A percentile compares a stretch with the other conserved stretches of the same genome.
phyloP scores from a whole-genome alignment of 768 basidiomycete genomes.

The Sarcomyxa edulis region DNA sequence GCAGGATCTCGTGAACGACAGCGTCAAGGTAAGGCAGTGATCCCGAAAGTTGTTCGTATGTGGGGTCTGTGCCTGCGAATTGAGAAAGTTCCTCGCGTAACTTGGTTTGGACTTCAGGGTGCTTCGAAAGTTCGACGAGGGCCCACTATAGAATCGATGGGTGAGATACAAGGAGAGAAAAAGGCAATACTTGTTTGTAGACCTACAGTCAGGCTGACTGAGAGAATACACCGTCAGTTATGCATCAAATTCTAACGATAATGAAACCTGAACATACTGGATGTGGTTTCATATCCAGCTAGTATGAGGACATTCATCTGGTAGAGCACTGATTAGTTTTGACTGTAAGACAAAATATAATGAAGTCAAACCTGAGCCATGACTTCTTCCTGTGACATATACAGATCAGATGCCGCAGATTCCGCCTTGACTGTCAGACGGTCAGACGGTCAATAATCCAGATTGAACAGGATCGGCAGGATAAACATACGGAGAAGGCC shows the following conservation, averaged over 20 bases:
- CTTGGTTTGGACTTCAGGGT: conserved; percentile 38
- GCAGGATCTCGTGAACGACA: conserved; percentile 38
- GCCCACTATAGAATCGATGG: conserved; percentile 38
- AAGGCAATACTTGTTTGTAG: too few relatives aligned
- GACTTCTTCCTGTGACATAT: conserved; percentile 38
- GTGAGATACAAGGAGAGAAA: not conserved
- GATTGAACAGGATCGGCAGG: not conserved
- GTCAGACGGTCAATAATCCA: not conserved
- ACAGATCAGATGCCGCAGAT: too few relatives aligned
- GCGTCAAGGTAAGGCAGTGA: conserved; percentile 53
- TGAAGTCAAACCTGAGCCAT: conserved; percentile 25
- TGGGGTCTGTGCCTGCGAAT: conserved; percentile 41
- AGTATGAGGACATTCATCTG: conserved; percentile 29
- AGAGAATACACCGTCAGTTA: not conserved
- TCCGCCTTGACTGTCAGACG: conserved; percentile 37
- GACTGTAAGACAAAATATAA: too few relatives aligned
- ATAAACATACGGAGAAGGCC: conserved; percentile 27
- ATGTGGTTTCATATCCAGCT: conserved; percentile 53
- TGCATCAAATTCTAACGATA: too few relatives aligned
- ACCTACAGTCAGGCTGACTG: conserved; percentile 33
- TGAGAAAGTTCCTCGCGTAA: conserved; percentile 44
- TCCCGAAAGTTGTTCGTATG: conserved; percentile 46
- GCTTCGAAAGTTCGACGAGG: conserved; percentile 46
- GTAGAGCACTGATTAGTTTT: too few relatives aligned
- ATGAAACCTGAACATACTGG: conserved; percentile 23